Evolutionary conservation across 768 basidiomycete genomes (phyloP).

Genomic region (Cytidiella melzeri): DNA sequence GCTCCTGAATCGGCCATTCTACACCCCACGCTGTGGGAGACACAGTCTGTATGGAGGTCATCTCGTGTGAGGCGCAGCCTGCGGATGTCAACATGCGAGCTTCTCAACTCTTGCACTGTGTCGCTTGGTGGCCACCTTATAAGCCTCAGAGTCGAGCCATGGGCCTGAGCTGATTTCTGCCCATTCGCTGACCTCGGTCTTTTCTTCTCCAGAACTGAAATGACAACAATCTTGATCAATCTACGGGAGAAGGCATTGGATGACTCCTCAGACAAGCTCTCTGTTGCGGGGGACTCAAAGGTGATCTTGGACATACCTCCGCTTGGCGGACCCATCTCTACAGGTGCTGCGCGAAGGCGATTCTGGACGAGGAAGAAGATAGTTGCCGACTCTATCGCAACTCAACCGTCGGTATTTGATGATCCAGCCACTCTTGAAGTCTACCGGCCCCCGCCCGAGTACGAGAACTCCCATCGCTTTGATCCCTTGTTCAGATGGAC

Average conservation of each 20-base stretch:
- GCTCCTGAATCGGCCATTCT: too few species aligned
- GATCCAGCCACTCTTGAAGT: constrained; percentile 43
- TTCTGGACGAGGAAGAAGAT: constrained; percentile 26
- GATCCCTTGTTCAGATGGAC: constrained; percentile 66
- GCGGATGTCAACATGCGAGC: too few species aligned
- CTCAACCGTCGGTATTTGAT: constrained; percentile 59
- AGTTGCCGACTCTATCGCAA: constrained; percentile 49
- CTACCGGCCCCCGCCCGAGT: constrained; percentile 46
- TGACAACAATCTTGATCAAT: constrained; percentile 11
- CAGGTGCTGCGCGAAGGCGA: constrained; percentile 15
- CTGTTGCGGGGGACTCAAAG: constrained; percentile 17
- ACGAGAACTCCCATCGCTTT: constrained; percentile 60
- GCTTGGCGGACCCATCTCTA: constrained; percentile 11
- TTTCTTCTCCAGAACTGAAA: not conserved
- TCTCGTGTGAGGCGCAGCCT: too few species aligned
- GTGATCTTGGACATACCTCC: constrained; percentile 11
- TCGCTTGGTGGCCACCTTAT: too few species aligned
- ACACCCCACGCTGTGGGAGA: too few species aligned
- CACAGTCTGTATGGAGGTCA: too few species aligned
- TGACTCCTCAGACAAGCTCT: constrained; percentile 7
- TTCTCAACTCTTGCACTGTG: too few species aligned
- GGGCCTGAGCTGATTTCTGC: too few species aligned
- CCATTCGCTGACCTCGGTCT: not conserved
- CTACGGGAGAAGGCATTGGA: constrained; percentile 10
- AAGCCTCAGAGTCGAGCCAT: too few species aligned